Percentiles rank a stretch among this genome's conserved stretches.
These are phyloP conservation scores for Paramecium caudatum DNA, from an alignment of 73 alveolate genomes.

Conservation along the genomic window DNA sequence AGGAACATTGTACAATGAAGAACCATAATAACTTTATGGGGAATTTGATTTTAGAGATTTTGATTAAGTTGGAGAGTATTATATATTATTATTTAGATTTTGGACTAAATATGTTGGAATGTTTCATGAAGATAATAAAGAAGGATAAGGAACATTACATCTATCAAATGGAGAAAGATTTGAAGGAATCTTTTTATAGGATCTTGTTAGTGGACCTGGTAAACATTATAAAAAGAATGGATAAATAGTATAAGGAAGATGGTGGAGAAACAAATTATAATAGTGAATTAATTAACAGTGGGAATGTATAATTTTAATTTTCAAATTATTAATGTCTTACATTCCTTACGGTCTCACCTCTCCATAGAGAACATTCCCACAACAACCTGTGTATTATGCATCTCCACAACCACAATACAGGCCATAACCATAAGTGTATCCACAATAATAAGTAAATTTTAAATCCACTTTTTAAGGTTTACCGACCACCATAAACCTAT, in stretches of 20 bases:
- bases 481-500: background rate
- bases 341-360: constrained; percentile 22
- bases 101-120: constrained; percentile 64
- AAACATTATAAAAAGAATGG: constrained; percentile 49
- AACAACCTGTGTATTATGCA: background rate
- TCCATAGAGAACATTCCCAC: background rate
- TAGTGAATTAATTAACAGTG: too few relatives aligned
- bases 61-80: constrained; percentile 72
- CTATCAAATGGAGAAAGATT: constrained; percentile 74
- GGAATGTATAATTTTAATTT: too few relatives aligned
- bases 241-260: constrained; percentile 66
- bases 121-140: constrained; percentile 72
- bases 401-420: background rate
- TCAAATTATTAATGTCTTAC: constrained; percentile 18
- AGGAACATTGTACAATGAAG: constrained; percentile 76
- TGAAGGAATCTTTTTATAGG: constrained; percentile 61
- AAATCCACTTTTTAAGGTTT: background rate
- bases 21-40: constrained; percentile 46
- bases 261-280: constrained; percentile 69
- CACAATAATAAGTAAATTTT: background rate
- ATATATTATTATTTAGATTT: background rate
- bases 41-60: constrained; percentile 73
- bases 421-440: background rate
- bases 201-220: constrained; percentile 72
- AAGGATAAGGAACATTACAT: constrained; percentile 67